Conservation (phyloP, 345 rosid species). For the Populus davidiana region DNA sequence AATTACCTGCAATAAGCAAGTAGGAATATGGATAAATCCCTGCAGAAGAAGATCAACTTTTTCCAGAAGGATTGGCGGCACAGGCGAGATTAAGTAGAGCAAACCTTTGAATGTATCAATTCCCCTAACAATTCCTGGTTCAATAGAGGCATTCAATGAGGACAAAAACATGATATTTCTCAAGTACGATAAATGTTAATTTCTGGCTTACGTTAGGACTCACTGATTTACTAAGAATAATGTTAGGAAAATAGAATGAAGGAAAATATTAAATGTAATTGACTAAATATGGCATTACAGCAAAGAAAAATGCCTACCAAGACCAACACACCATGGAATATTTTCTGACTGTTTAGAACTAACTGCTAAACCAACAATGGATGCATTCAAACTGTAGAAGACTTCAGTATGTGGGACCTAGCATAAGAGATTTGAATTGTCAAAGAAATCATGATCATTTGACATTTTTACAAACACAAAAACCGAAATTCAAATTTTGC, state of each 20-base stretch:
- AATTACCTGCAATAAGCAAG: slow-evolving; percentile 71
- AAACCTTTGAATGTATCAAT: slow-evolving; percentile 63
- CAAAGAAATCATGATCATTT: not conserved
- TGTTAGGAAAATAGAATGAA: not conserved
- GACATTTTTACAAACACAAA: not conserved
- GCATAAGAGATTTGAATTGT: slow-evolving; percentile 20
- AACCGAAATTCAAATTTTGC: not conserved
- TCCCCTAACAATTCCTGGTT: slow-evolving; percentile 85
- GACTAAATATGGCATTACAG: not conserved
- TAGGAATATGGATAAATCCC: slow-evolving; percentile 76
- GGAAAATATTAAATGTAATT: not conserved
- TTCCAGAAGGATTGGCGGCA: slow-evolving; percentile 61
- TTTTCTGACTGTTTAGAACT: slow-evolving; percentile 55
- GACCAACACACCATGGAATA: slow-evolving; percentile 75
- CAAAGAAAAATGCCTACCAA: slow-evolving; percentile 52
- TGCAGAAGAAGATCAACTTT: slow-evolving; percentile 77
- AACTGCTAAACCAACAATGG: slow-evolving; percentile 84
- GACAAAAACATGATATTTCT: not conserved
- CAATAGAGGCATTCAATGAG: slow-evolving; percentile 6
- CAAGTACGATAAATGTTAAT: not conserved
- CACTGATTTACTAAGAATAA: not conserved
- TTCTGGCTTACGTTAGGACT: too few species aligned
- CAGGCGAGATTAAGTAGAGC: slow-evolving; percentile 78
- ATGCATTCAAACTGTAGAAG: slow-evolving; percentile 76
- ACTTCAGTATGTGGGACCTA: slow-evolving; percentile 67